Evolutionary conservation across 768 basidiomycete genomes (phyloP).

Genomic region (Albatrellus ellisii): DNA sequence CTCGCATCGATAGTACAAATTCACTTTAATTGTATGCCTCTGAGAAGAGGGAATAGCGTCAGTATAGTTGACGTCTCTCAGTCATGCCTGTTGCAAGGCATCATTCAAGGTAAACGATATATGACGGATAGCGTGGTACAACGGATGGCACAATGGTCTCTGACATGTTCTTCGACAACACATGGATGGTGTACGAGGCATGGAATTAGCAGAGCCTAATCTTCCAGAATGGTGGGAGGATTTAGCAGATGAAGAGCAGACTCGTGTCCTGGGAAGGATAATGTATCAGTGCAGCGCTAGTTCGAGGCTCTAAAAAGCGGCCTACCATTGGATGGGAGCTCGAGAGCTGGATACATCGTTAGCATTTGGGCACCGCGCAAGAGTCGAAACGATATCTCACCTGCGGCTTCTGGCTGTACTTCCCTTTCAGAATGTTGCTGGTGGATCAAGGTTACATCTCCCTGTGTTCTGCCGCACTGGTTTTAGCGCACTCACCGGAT

Average conservation of each 20-base stretch:
- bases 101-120: no score
- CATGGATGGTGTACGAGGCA: no score
- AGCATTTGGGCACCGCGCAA: neutral
- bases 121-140: no score
- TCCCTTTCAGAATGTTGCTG: constrained; percentile 40
- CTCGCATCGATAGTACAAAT: no score
- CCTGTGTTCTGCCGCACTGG: no score
- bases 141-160: no score
- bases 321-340: constrained; percentile 61
- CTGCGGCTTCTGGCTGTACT: constrained; percentile 63
- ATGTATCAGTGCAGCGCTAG: neutral
- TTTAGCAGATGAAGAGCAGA: constrained; percentile 20
- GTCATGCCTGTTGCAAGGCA: no score
- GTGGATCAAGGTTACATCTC: neutral
- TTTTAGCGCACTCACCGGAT: constrained; percentile 32
- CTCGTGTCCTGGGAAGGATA: constrained; percentile 18
- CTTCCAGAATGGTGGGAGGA: neutral
- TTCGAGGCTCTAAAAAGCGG: neutral
- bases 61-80: no score
- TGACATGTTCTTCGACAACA: no score
- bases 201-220: neutral
- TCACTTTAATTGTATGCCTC: no score
- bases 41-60: no score
- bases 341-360: constrained; percentile 27
- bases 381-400: neutral